Evolutionary conservation across 768 basidiomycete species (phyloP).

Genomic region (Tricholoma sp.): DNA sequence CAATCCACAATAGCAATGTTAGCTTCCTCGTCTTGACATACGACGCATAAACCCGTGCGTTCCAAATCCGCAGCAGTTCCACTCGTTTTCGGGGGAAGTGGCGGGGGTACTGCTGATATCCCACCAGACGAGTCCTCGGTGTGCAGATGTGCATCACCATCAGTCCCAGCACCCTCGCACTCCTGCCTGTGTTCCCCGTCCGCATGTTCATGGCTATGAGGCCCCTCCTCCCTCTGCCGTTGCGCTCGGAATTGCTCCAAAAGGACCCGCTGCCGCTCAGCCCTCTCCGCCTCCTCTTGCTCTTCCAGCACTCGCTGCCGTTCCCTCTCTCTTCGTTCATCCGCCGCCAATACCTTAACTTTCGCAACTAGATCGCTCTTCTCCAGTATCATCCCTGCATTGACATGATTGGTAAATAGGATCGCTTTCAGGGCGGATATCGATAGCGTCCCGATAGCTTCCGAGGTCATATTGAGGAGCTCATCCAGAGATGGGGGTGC

Average conservation of each 20-base stretch:
- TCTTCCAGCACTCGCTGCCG: constrained; percentile 42
- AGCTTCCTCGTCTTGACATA: constrained; percentile 93
- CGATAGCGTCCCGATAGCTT: constrained; percentile 54
- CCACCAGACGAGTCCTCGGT: constrained; percentile 10
- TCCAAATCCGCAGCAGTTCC: constrained; percentile 43
- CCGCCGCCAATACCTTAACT: constrained; percentile 58
- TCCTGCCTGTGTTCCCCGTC: constrained; percentile 16
- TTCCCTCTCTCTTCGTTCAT: constrained; percentile 53
- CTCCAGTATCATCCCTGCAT: constrained; percentile 74
- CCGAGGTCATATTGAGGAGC: constrained; percentile 56
- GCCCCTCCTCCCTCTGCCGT: constrained; percentile 25
- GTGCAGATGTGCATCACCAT: background rate
- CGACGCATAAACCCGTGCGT: constrained; percentile 76
- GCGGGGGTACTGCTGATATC: constrained; percentile 17
- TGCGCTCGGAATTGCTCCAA: constrained; percentile 28
- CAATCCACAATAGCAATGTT: constrained; percentile 93
- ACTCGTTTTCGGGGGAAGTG: constrained; percentile 33
- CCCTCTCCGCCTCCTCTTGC: constrained; percentile 36
- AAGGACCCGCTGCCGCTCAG: constrained; percentile 32
- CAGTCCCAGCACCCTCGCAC: constrained; percentile 17
- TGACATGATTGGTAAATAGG: constrained; percentile 78
- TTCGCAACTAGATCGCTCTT: constrained; percentile 79
- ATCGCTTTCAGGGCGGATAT: constrained; percentile 74
- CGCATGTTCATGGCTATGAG: constrained; percentile 14
- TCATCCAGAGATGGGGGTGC: constrained; percentile 61